phyloP scores from a whole-genome alignment of 1,139 yeast species.

The Meyerozyma guilliermondii region DNA sequence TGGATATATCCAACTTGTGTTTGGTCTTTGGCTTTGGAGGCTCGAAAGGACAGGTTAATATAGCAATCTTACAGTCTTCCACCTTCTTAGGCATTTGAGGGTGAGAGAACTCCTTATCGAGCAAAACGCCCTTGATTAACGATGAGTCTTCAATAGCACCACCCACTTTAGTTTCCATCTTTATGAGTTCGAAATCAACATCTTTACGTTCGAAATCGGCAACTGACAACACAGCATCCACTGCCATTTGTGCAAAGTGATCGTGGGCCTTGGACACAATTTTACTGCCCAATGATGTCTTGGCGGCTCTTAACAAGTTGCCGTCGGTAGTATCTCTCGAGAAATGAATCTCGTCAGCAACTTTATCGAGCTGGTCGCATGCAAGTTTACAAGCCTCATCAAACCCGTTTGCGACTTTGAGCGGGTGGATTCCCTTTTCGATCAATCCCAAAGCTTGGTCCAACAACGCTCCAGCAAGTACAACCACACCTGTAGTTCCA shows the following conservation, averaged over 20 bases:
- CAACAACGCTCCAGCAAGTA: conserved; percentile 86
- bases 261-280: conserved; percentile 93
- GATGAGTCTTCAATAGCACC: conserved; percentile 85
- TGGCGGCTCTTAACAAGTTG: conserved; percentile 81
- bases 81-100: conserved; percentile 94
- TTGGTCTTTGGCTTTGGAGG: conserved; percentile 99
- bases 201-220: conserved; percentile 90
- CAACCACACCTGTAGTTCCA: conserved; percentile 99
- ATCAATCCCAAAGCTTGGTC: conserved; percentile 94
- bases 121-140: conserved; percentile 83
- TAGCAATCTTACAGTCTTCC: conserved; percentile 83
- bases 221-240: conserved; percentile 89
- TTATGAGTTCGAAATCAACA: conserved; percentile 93
- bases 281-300: conserved; percentile 92
- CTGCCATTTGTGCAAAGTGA: conserved; percentile 94
- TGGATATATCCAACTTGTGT: conserved; percentile 88
- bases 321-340: conserved; percentile 43
- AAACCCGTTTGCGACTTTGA: conserved; percentile 93
- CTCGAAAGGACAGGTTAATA: conserved; percentile 96
- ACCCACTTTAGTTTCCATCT: conserved; percentile 93
- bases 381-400: conserved; percentile 97
- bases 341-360: conserved; percentile 60
- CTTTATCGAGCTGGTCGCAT: conserved; percentile 64
- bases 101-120: conserved; percentile 96
- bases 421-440: conserved; percentile 96